These are phyloP conservation scores for Aspergillaceae sp. DNA, from an alignment of 2,329 filamentous ascomycete species.

Conservation along the genomic window DNA sequence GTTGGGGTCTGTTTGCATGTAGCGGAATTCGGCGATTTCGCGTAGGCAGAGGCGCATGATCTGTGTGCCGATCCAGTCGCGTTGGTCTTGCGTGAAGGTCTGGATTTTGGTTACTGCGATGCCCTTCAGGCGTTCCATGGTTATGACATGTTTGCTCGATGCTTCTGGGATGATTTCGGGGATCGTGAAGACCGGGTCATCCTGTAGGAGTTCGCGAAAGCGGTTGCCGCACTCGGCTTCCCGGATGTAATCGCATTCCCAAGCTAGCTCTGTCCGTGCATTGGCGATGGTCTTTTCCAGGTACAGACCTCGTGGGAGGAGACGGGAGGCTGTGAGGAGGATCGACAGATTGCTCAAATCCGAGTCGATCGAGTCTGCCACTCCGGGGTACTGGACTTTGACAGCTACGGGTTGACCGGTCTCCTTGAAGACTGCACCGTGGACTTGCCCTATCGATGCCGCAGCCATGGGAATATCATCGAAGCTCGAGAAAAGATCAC, in stretches of 20 bases:
- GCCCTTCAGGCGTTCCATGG: slow-evolving; percentile 86
- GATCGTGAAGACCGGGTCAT: slow-evolving; percentile 70
- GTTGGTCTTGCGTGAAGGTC: slow-evolving; percentile 69
- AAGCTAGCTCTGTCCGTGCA: slow-evolving; percentile 79
- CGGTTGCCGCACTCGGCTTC: slow-evolving; percentile 73
- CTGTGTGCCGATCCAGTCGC: slow-evolving; percentile 93
- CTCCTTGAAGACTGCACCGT: slow-evolving; percentile 69
- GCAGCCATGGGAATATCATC: slow-evolving; percentile 89
- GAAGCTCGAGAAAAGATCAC: slow-evolving; percentile 72
- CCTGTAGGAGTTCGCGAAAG: slow-evolving; percentile 68
- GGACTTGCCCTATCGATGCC: slow-evolving; percentile 94
- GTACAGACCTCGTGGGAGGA: slow-evolving; percentile 85
- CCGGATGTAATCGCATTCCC: slow-evolving; percentile 93
- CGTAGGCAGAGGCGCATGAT: slow-evolving; percentile 84
- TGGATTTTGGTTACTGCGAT: slow-evolving; percentile 73
- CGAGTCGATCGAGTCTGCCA: slow-evolving; percentile 91
- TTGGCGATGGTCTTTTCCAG: slow-evolving; percentile 97
- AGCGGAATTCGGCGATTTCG: slow-evolving; percentile 88
- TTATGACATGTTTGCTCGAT: slow-evolving; percentile 77
- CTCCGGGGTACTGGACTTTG: slow-evolving; percentile 95
- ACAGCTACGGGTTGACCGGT: slow-evolving; percentile 74
- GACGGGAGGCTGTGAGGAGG: slow-evolving; percentile 77
- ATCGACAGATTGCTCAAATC: slow-evolving; percentile 90
- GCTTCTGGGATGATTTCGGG: slow-evolving; percentile 71
- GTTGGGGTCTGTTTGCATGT: slow-evolving; percentile 99